Evolutionary conservation across 2,329 filamentous ascomycete species (phyloP), one percentile per base, ranked within the genome.

Genomic region (Byssothecium circinans): DNA sequence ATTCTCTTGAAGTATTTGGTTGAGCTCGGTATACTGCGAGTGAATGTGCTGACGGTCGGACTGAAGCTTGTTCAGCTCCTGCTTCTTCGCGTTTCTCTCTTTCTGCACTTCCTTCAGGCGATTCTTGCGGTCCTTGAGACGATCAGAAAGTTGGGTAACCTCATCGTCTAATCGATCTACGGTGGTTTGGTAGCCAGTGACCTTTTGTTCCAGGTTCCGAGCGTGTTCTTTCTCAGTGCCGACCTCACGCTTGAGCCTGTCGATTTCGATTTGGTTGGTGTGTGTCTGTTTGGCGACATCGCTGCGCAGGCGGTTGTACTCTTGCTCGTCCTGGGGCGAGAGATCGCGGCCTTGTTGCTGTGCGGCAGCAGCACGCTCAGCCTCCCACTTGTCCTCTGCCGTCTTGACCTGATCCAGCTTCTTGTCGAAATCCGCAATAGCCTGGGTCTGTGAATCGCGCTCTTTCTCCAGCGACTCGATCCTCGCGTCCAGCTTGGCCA

Each of bases 211-310:
- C 53, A 97, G 78, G 54, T 88, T 96, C 63, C 89, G 92, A 50
- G 92, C 88, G 0, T 91, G 94, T 50, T 95, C 91, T 53, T 92
- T 87, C 62, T 97, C 91, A 0, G 90, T 94, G 72, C 92, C 96
- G 52, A 90, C 80, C 65, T 96, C 90, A 18, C 91, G 89, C 47
- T 84, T 82, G n/a, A 96, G 81, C 54, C 91, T 89, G 70, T 95
- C 89, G 32, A 96, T 80, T 58, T 89, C 89, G 55, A 86, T 82
- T 65, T 94, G 89, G 60, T 95, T 89, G 8, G 83, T 81, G 7
- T 91, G 88, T 22, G 89, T 88, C 55, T 86, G 88, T 56, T 89
- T 85, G 69, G 89, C 90, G 50, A 95, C 89, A 64, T 96, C 88
- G 54, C 89, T 84, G 50, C 87, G 87, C 38, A 99, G 82, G 35